Conservation (phyloP, 2,329 filamentous ascomycete genomes). For the Aspergillus spinulosporus region DNA sequence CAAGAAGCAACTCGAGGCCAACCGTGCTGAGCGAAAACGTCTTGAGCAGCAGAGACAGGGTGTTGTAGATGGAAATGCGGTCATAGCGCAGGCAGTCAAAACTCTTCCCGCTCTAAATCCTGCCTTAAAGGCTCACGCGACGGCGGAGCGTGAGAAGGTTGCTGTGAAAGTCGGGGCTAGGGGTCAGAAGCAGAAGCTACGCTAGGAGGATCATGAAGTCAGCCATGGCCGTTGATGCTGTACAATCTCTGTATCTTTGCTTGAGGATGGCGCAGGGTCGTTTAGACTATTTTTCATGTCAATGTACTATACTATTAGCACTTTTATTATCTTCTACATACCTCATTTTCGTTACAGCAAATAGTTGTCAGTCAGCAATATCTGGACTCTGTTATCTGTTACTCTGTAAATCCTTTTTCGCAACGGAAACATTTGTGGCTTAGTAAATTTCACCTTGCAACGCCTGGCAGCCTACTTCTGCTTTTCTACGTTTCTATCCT, state of each 20-base stretch:
- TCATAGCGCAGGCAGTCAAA: constrained; percentile 38
- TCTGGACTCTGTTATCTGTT: neutral
- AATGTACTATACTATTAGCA: constrained; percentile 30
- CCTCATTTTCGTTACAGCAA: constrained; percentile 7
- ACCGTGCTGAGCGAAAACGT: constrained; percentile 54
- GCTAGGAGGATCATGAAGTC: constrained; percentile 10
- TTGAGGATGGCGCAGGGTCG: constrained; percentile 36
- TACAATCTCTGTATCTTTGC: constrained; percentile 19
- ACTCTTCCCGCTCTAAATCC: constrained; percentile 37
- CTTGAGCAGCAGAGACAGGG: constrained; percentile 61
- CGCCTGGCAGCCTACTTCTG: neutral
- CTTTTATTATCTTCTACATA: constrained; percentile 5
- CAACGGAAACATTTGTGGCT: neutral
- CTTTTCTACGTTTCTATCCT: constrained; percentile 42
- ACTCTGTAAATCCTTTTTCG: neutral
- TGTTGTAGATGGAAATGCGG: constrained; percentile 53
- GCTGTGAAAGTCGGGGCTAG: constrained; percentile 20
- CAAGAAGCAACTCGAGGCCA: constrained; percentile 62
- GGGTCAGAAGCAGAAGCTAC: constrained; percentile 22
- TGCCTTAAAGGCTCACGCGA: constrained; percentile 25
- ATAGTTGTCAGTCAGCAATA: neutral
- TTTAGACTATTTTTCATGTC: constrained; percentile 25
- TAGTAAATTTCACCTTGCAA: constrained; percentile 3
- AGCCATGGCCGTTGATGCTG: neutral
- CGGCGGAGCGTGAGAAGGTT: constrained; percentile 26